Evolutionary conservation across 345 rosid genomes (phyloP), one percentile per base, ranked within the genome.

Genomic region (Dimocarpus longan): DNA sequence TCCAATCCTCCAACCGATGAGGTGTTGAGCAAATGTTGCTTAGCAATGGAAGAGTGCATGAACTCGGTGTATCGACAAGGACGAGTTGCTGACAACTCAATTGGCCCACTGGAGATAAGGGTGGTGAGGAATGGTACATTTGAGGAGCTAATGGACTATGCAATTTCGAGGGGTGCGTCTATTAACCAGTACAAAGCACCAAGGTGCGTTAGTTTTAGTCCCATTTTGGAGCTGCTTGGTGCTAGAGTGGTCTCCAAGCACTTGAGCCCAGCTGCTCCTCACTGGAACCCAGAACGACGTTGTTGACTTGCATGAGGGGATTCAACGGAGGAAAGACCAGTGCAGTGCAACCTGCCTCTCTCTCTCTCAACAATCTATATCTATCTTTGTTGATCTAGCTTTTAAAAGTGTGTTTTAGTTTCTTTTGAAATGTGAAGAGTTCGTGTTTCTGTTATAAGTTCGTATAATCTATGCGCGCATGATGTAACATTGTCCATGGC

Each of bases 141-240:
- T 73, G 98, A 95, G 77, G 97, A 95, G 79, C 86, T 95, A 2
- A 95, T 95, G 98, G 98, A 95, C 76, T 93, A 91, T 46, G 98
- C 98, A 21, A 90, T 95, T 21, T 89, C 96, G 18, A 86, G 97
- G 70, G 98, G 96, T 2, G 99, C 99, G 1, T 95, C 98, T 6
- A 91, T 95, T 76, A 95, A 93, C 32, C 98, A 95, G 73, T 95
- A 93, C 78, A 95, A 95, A 78, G 91, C 84, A 7, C 98, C 98
- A 3, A 88, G 98, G 78, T 95, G 98, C 76, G 95, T 95, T 76
- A 95, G 89, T 71, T 92, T 89, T 75, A 86, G 86, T 10, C 98
- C 98, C 0, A 90, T 95, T 10, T 68, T 91, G 88, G 98, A 93
- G 74, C 84, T 95, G 66, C 91, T 95, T 11, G 89, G 93, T 74